Evolutionary conservation across 148 eudicot species (phyloP).

Genomic region (Persicaria maculosa): DNA sequence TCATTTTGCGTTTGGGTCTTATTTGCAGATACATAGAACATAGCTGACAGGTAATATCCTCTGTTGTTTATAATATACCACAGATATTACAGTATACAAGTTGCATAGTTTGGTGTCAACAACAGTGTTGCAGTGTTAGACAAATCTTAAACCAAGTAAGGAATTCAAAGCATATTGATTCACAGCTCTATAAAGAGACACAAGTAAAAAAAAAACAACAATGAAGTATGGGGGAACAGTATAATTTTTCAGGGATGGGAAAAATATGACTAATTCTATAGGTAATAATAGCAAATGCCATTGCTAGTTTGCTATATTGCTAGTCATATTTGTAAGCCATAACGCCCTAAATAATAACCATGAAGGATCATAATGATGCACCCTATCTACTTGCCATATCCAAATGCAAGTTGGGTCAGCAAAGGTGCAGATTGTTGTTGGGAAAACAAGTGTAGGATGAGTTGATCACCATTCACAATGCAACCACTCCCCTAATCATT

Average conservation of each 20-base stretch:
- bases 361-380: not conserved
- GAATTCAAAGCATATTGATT: not conserved
- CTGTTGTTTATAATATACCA: not conserved
- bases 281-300: not conserved
- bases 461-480: not conserved
- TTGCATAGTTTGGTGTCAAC: not conserved
- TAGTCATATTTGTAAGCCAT: not conserved
- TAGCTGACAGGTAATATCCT: not conserved
- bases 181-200: not conserved
- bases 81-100: not conserved
- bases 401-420: not conserved
- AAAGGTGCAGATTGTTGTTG: slow-evolving; percentile 1
- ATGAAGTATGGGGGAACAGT: not conserved
- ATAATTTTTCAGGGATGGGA: not conserved
- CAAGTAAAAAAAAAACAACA: not conserved
- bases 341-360: not conserved
- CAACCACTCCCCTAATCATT: not conserved
- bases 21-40: not conserved
- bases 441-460: not conserved
- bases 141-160: not conserved
- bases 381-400: not conserved
- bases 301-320: not conserved
- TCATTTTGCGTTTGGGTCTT: not conserved
- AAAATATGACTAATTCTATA: not conserved
- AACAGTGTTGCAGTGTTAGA: not conserved